A percentile compares a stretch with the other conserved stretches of the same genome.
phyloP scores from a whole-genome alignment of 192 early-diverging fungal species.

The Backusella mclennaniae region DNA sequence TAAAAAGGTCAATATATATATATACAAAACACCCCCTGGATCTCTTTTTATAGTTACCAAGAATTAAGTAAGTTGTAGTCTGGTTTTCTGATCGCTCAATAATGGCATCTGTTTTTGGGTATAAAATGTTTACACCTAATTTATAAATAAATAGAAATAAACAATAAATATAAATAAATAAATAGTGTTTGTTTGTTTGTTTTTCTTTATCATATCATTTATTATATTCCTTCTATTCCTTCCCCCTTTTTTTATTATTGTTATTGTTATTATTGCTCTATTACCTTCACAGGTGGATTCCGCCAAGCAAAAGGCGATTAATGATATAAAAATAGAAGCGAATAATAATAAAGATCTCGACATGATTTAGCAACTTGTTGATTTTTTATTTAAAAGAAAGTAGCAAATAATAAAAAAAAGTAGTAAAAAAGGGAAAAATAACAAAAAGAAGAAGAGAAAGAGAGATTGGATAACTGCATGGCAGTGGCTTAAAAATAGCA shows the following conservation, averaged over 20 bases:
- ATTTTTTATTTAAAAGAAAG: background rate
- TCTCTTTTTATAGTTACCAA: conserved; percentile 18
- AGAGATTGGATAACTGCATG: background rate
- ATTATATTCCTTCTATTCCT: background rate
- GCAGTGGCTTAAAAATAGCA: conserved; percentile 9
- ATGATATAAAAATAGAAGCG: background rate
- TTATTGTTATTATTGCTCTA: background rate
- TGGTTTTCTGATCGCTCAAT: conserved; percentile 12
- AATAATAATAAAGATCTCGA: background rate
- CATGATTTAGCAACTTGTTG: background rate
- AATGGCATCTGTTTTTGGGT: conserved; percentile 9
- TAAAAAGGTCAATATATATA: background rate
- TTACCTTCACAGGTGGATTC: conserved; percentile 8
- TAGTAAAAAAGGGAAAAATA: conserved; percentile 8
- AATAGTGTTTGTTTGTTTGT: background rate
- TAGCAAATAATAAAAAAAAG: background rate
- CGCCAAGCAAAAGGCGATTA: background rate
- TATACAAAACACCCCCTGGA: background rate
- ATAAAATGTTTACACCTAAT: conserved; percentile 17
- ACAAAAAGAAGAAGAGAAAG: background rate
- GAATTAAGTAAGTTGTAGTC: conserved; percentile 7
- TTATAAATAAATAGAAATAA: background rate
- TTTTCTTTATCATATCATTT: background rate
- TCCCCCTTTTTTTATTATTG: background rate
- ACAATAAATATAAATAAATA: background rate